These are phyloP conservation scores for Hymenoscyphus salicellus DNA, from an alignment of 2,329 filamentous ascomycete genomes.

Conservation along the genomic window DNA sequence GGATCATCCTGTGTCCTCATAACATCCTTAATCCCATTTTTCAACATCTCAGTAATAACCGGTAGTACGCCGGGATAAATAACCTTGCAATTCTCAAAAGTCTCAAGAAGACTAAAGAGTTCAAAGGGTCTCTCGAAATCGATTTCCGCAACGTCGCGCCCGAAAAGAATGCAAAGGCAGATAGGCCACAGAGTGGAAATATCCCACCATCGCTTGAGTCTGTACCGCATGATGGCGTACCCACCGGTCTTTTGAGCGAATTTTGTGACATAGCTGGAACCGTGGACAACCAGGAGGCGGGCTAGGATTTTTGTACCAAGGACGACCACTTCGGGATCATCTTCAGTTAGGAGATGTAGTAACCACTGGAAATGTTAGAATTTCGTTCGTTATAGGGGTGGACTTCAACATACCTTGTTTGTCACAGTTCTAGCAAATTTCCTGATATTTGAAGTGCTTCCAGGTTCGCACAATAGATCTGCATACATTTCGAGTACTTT, in stretches of 20 bases:
- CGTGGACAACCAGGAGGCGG: conserved; percentile 78
- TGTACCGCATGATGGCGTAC: conserved; percentile 78
- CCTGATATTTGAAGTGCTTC: conserved; percentile 65
- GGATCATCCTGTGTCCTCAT: conserved; percentile 60
- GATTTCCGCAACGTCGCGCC: conserved; percentile 71
- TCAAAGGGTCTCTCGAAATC: conserved; percentile 73
- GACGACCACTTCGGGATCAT: conserved; percentile 77
- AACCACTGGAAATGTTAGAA: conserved; percentile 65
- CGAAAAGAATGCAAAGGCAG: conserved; percentile 85
- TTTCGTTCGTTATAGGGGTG: not conserved
- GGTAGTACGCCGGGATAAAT: conserved; percentile 74
- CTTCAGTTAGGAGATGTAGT: conserved; percentile 83
- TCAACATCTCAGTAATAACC: conserved; percentile 82
- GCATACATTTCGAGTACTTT: conserved; percentile 76
- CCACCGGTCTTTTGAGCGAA: conserved; percentile 89
- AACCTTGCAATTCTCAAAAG: conserved; percentile 68
- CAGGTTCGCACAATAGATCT: conserved; percentile 71
- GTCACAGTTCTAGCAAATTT: conserved; percentile 94
- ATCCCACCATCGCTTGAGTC: conserved; percentile 85
- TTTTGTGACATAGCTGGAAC: conserved; percentile 76
- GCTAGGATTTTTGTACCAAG: conserved; percentile 80
- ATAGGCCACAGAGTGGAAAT: conserved; percentile 81
- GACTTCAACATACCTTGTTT: conserved; percentile 65
- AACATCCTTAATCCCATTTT: conserved; percentile 73
- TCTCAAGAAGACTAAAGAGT: conserved; percentile 67